A percentile compares a stretch with the other conserved stretches of the same genome.
Conservation (phyloP, 768 basidiomycete species). For the Hortiboletus flavorubellus region DNA sequence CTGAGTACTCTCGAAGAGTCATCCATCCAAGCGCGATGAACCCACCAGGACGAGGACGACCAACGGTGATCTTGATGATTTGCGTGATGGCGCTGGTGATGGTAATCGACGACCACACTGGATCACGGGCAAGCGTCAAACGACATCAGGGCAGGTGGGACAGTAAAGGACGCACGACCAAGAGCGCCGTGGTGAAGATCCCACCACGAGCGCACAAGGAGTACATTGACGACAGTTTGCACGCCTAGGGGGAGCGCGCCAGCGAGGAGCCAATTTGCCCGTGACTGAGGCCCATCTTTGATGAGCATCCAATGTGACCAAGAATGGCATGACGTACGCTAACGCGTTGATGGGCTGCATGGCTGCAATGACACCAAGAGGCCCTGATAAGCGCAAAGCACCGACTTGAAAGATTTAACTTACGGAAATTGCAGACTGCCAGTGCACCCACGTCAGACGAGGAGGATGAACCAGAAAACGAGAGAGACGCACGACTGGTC, state of each 20-base stretch:
- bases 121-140: not conserved
- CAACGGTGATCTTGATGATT: slow-evolving; percentile 78
- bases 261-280: slow-evolving; percentile 43
- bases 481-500: slow-evolving; percentile 63
- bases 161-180: slow-evolving; percentile 19
- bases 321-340: slow-evolving; percentile 34
- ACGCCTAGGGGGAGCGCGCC: slow-evolving; percentile 58
- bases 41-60: slow-evolving; percentile 81
- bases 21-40: not conserved
- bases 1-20: not conserved
- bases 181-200: slow-evolving; percentile 72
- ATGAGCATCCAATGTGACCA: not conserved
- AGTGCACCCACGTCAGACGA: slow-evolving; percentile 14
- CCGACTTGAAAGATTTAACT: slow-evolving; percentile 11
- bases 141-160: too few relatives aligned
- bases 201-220: slow-evolving; percentile 82
- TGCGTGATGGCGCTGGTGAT: slow-evolving; percentile 80
- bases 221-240: slow-evolving; percentile 62
- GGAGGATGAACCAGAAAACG: not conserved
- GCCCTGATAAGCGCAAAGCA: not conserved
- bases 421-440: slow-evolving; percentile 38
- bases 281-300: slow-evolving; percentile 18
- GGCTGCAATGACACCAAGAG: slow-evolving; percentile 35
- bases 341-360: slow-evolving; percentile 68
- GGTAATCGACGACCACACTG: slow-evolving; percentile 68